Base-by-base conservation (phyloP, 2,329 filamentous ascomycete species). In the Pseudogymnoascus sp. region DNA sequence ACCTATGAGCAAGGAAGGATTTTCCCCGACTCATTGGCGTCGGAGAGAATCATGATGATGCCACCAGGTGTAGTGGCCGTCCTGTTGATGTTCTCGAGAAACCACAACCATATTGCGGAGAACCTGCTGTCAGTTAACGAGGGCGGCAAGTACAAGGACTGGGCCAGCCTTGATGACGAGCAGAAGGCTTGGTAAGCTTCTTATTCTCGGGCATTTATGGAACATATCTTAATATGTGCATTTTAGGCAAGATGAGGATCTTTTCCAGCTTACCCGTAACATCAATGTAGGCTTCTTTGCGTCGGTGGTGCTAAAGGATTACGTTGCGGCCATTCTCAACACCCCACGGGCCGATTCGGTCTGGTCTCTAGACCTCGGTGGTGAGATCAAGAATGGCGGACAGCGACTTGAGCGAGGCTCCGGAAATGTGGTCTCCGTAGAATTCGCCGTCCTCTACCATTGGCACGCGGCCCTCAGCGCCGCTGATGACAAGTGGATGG, bases 261-360 rank as follows among this genome's bases (percentile, higher is more conserved):
- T 80, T 63, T 80, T 81, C 68, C 78, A 80, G 64, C 67, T 78
- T 11, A 68, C 74, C 12, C 73, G 78, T 43, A 79, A 79, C 64
- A 79, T 79, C 66, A 80, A 79, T 62, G 77, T 78, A 16, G 78
- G 77, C 35, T 79, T 77, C 67, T 80, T 79, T 68, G 77, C 76
- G 1, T 73, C 75, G 0, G 75, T 79, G 3, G 77, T 79, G 1
- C 64, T 80, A 40, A 76, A 75, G 61, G 78, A 80, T 65, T 79
- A 79, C 64, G 78, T 79, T 16, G 72, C 75, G 4, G 75, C 77
- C n/a, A 79, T 79, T 67, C 69, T 79, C 49, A 79, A 78, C 63
- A 78, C 76, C 4, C 75, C 76, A 1, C 71, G 77, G 45, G 76
- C 77, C 18, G 75, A 79, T 63, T 79, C 77, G 0, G 73, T 73